Percentiles rank a stretch among this genome's conserved stretches.
Evolutionary conservation across 1,284 basidiomycete species (phyloP).

Genomic region (Microbotryum saponariae): DNA sequence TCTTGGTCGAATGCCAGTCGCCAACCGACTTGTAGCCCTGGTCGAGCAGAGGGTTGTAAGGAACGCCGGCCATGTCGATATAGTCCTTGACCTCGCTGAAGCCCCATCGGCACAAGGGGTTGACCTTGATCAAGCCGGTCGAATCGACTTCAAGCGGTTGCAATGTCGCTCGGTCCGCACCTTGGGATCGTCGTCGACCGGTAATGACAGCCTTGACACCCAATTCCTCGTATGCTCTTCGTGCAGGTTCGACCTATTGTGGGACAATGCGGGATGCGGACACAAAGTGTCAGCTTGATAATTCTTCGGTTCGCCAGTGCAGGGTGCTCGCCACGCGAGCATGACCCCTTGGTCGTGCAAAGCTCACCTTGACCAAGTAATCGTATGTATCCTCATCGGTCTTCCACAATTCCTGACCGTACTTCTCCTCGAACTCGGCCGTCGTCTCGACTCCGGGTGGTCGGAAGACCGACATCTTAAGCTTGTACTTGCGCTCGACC

Average conservation of each 20-base stretch:
- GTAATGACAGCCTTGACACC: constrained; percentile 85
- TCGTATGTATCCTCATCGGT: constrained; percentile 82
- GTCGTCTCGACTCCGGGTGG: constrained; percentile 64
- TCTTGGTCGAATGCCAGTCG: constrained; percentile 89
- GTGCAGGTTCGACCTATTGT: constrained; percentile 78
- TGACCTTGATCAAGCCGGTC: constrained; percentile 88
- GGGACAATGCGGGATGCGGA: neutral
- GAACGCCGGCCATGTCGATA: constrained; percentile 72
- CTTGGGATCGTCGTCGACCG: constrained; percentile 84
- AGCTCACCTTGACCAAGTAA: constrained; percentile 75
- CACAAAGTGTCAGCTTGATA: neutral
- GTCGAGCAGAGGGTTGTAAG: constrained; percentile 78
- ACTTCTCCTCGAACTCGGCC: constrained; percentile 69
- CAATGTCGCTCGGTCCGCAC: constrained; percentile 72
- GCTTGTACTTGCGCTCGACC: constrained; percentile 66
- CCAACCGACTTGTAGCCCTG: constrained; percentile 92
- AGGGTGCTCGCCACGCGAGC: too few relatives aligned
- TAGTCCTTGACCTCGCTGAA: constrained; percentile 82
- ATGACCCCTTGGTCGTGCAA: neutral
- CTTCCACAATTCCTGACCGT: constrained; percentile 82
- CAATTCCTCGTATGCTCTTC: constrained; percentile 74
- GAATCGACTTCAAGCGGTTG: constrained; percentile 84
- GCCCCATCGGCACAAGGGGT: constrained; percentile 85
- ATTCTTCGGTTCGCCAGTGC: neutral
- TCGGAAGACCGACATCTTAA: constrained; percentile 67